These are phyloP conservation scores for Primulina eburnea DNA, from an alignment of 257 asterid genomes.

Conservation along the genomic window DNA sequence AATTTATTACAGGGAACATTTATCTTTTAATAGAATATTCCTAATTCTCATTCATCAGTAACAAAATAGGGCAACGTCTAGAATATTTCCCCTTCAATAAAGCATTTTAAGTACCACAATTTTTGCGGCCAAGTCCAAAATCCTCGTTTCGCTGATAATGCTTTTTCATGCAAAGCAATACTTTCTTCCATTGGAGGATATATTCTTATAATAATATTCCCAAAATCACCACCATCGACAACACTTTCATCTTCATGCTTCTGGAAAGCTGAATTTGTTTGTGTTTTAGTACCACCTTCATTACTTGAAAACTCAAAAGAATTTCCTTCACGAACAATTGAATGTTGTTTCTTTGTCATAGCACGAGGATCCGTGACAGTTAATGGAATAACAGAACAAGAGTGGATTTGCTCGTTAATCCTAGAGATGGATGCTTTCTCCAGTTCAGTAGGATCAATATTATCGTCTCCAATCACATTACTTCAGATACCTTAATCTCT, in stretches of 20 bases:
- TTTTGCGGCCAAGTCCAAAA: conserved; percentile 40
- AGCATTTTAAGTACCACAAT: conserved; percentile 34
- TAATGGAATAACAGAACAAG: conserved; percentile 52
- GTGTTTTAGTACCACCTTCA: conserved; percentile 34
- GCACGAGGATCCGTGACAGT: conserved; percentile 70
- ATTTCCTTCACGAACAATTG: conserved; percentile 32
- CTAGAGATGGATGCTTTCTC: conserved; percentile 30
- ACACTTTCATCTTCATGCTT: conserved; percentile 12
- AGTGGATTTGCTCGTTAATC: conserved; percentile 35
- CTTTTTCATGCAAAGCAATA: conserved; percentile 55
- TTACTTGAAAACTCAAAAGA: conserved; percentile 21
- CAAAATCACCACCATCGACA: not conserved
- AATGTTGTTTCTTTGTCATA: conserved; percentile 29
- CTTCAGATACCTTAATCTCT: too few relatives aligned
- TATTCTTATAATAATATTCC: conserved; percentile 58
- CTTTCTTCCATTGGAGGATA: conserved; percentile 70
- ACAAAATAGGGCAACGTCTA: conserved; percentile 64
- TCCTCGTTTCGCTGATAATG: conserved; percentile 51
- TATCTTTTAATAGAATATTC: conserved; percentile 53
- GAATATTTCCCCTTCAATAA: conserved; percentile 36
- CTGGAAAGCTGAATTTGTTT: conserved; percentile 24
- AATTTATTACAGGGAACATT: conserved; percentile 4
- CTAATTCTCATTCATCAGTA: conserved; percentile 45
- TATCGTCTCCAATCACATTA: not conserved
- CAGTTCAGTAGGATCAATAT: conserved; percentile 24